Conservation (phyloP, 2,329 filamentous ascomycete genomes). For the Claviceps paspali region DNA sequence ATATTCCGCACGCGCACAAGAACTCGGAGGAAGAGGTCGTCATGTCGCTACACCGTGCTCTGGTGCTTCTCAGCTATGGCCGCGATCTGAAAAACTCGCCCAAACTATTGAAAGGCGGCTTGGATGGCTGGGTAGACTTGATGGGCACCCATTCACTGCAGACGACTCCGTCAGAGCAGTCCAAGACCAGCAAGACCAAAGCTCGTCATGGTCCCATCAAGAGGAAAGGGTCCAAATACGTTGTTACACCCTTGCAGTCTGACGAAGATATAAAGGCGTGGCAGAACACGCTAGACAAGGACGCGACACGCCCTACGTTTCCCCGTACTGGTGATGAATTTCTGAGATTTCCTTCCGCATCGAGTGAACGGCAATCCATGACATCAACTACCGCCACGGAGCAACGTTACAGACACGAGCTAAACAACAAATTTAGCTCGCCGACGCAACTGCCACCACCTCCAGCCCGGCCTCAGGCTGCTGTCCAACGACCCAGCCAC, state of each 20-base stretch:
- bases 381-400: conserved; percentile 22
- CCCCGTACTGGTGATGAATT: conserved; percentile 71
- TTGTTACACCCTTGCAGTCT: conserved; percentile 54
- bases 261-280: conserved; percentile 74
- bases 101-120: conserved; percentile 64
- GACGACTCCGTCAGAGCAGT: conserved; percentile 21
- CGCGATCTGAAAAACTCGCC: conserved; percentile 59
- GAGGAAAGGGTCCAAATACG: conserved; percentile 28
- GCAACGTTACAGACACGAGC: conserved; percentile 13
- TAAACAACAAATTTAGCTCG: conserved; percentile 22
- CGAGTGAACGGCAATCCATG: conserved; percentile 47
- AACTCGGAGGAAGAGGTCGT: conserved; percentile 38
- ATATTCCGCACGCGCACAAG: conserved; percentile 25
- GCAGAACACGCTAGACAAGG: conserved; percentile 59
- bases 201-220: conserved; percentile 15
- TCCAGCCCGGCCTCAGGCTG: conserved; percentile 52
- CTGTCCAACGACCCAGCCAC: conserved; percentile 57
- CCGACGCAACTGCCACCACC: conserved; percentile 37
- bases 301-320: conserved; percentile 40
- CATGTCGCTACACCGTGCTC: conserved; percentile 58
- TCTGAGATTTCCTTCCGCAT: conserved; percentile 61
- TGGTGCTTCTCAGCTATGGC: conserved; percentile 71
- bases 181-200: conserved; percentile 8
- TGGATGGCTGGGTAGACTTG: conserved; percentile 78
- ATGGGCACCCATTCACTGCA: conserved; percentile 53